Base-by-base conservation (phyloP, 2,329 filamentous ascomycete species). In the Colletotrichum sp. region DNA sequence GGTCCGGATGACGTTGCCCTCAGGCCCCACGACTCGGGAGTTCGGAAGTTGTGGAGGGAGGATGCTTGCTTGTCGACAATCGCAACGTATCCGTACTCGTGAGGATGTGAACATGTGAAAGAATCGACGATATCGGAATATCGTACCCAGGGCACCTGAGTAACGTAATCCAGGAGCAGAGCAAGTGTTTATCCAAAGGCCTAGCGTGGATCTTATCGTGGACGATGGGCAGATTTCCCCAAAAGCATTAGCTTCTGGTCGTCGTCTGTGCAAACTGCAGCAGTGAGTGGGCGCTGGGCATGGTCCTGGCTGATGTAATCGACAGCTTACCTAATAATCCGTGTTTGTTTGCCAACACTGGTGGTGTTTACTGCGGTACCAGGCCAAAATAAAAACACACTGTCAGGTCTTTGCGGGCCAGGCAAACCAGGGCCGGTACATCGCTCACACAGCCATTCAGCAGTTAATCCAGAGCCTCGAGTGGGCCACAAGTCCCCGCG, bases 31-130 rank as follows among this genome's bases (percentile, higher is more conserved):
- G 55, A 60, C 28, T 75, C 39, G 52, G 61, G 36, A 21, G 32
- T 32, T 48, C 36, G 39, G 32, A 16, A 43, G n/a, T 32, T 12
- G 14, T 36, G 63, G 48, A 64, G 43, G 70, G 73, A 60, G 43
- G 24, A 68, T 73, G 70, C 73, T 28, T 75, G 70, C 30, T 52
- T n/a, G 7, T 48, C 26, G 28, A 52, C 55, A 7, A 39, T 13
- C 21, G 7, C 13, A 21, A 73, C 64, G 59, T 65, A 61, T 73
- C 70, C 70, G 74, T 74, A 73, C 34, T 75, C 74, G 74, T n/a
- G 52, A 65, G 32, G 14, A 74, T 57, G 68, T 26, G 68, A 26
- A 39, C 61, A 43, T 64, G 34, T 26, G 28, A 21, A 43, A 48
- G 70, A 36, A 34, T 18, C 26, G 59, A 52, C 30, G 43, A 14